Evolutionary conservation across 345 rosid genomes (phyloP).

Genomic region (Sonneratia caseolaris): DNA sequence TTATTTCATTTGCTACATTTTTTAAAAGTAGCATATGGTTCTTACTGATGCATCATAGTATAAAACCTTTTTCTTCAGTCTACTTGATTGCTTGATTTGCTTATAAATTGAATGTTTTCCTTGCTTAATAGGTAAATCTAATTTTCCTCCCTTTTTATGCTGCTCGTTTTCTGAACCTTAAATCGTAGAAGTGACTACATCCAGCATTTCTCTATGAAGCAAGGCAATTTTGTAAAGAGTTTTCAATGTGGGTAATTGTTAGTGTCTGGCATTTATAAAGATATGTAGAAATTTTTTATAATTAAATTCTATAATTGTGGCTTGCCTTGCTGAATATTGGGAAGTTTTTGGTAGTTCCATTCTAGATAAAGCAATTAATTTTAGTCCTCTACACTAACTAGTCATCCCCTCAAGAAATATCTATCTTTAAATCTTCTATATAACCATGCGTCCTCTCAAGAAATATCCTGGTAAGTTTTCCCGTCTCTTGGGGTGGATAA

Average conservation of each 20-base stretch:
- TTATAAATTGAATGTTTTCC: not conserved
- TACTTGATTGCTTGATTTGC: not conserved
- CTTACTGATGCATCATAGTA: not conserved
- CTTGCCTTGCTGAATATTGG: not conserved
- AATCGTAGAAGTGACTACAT: not conserved
- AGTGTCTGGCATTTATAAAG: not conserved
- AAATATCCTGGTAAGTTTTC: conserved; percentile 2
- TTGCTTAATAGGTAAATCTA: not conserved
- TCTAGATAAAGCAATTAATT: not conserved
- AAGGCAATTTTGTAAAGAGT: not conserved
- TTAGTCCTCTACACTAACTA: not conserved
- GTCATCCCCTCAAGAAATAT: not conserved
- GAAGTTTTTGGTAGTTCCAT: not conserved
- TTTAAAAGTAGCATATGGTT: not conserved
- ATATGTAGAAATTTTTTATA: not conserved
- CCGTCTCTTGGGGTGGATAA: not conserved
- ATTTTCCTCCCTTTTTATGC: not conserved
- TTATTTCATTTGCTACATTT: not conserved
- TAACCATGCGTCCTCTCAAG: not conserved
- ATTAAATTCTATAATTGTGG: not conserved
- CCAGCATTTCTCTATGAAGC: not conserved
- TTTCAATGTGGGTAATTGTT: not conserved
- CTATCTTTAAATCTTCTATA: not conserved
- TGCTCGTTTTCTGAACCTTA: too few species aligned
- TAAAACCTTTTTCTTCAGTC: not conserved